Percentiles rank a stretch among this genome's conserved stretches.
Evolutionary conservation across 129 eudicot species (phyloP).

Genomic region (Flaveria bidentis): DNA sequence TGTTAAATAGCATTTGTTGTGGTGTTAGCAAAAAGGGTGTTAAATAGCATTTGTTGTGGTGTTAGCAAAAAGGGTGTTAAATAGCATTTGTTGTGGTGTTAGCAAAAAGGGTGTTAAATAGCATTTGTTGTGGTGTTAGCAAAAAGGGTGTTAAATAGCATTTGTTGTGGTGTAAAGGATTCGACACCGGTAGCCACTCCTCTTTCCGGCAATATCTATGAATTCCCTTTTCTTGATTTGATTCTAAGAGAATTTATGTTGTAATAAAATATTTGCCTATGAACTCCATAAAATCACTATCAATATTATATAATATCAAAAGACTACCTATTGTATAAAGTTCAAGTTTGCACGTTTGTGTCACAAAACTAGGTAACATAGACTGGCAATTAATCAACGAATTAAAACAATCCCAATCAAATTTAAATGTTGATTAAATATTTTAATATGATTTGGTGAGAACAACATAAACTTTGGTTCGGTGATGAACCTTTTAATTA

Average conservation of each 20-base stretch:
- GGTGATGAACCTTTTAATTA: too few relatives aligned
- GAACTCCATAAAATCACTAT: background rate
- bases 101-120: too few relatives aligned
- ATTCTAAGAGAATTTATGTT: background rate
- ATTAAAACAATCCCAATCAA: background rate
- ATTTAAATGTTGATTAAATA: background rate
- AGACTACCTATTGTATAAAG: background rate
- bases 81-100: constrained; percentile 28
- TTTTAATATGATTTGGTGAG: too few relatives aligned
- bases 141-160: too few relatives aligned
- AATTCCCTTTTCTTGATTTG: background rate
- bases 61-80: constrained; percentile 19
- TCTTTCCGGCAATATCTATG: background rate
- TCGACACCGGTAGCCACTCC: constrained; percentile 7
- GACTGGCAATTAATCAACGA: background rate
- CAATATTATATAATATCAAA: background rate
- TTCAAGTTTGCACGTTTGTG: background rate
- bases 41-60: too few relatives aligned
- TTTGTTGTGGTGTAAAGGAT: constrained; percentile 33
- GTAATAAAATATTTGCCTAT: too few relatives aligned
- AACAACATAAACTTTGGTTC: too few relatives aligned
- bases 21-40: too few relatives aligned
- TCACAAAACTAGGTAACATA: background rate
- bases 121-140: background rate
- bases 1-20: constrained; percentile 21